Evolutionary conservation across 208 protist genomes (phyloP), one percentile per base, ranked within the genome.

Genomic region (Crithidia fasciculata): DNA sequence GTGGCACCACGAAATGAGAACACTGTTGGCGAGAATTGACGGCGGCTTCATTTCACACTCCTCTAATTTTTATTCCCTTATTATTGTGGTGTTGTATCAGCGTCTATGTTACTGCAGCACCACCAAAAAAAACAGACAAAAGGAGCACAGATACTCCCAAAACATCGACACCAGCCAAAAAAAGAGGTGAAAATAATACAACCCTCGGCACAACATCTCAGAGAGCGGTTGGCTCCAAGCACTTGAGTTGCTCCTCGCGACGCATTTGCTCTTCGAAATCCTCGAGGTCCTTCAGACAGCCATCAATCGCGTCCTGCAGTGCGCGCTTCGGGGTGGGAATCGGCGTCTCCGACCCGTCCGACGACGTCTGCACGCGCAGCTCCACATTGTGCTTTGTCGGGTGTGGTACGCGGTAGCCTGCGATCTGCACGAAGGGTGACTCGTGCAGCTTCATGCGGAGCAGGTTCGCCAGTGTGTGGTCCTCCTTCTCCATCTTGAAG

Each of bases 371-470:
- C 72, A 97, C 86, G 8, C 87, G 83, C 36, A 97, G 76, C 72
- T 95, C 91, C 45, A 97, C 90, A 43, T 85, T 86, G 68, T 95
- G 93, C 78, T 97, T 89, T n/a, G 91, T 95, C 0, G 93, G 93
- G 74, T 97, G 93, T 2, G 93, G 93, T 60, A 97, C 91, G 40
- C 88, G 83, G 76, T 97, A 97, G 43, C 91, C 93, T 2, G 93
- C 93, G 52, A 95, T 94, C 50, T 92, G 85, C 50, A 97, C 91
- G 57, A 88, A 82, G 16, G 86, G 71, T 8, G 83, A 88, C 55
- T 93, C 86, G 70, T 96, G 90, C 66, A 97, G 81, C 77, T 95
- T 94, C 89, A 94, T 95, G 68, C 91, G 89, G 39, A 97, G 83
- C 65, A 97, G 59, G 62, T 97, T 96, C 37, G 91, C 93, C 15